These are phyloP conservation scores for Russula compacta DNA, from an alignment of 768 basidiomycete species.

Conservation along the genomic window DNA sequence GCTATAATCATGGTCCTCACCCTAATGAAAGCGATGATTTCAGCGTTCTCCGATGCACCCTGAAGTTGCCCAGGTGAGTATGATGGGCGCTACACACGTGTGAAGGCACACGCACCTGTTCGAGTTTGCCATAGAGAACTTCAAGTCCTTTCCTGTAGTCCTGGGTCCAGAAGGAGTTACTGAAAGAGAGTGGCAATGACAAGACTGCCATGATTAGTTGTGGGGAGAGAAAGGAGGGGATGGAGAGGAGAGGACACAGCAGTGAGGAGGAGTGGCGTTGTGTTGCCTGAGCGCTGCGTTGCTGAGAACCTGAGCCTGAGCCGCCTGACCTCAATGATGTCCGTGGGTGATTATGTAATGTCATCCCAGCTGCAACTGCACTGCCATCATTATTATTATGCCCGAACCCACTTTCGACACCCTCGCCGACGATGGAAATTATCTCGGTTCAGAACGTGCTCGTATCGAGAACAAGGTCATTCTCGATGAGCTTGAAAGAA, in stretches of 20 bases:
- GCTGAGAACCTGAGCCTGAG: no score
- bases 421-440: slow-evolving; percentile 70
- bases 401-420: slow-evolving; percentile 69
- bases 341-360: slow-evolving; percentile 4
- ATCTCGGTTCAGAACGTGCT: slow-evolving; percentile 64
- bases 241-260: neutral
- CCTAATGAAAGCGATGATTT: slow-evolving; percentile 74
- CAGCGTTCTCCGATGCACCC: slow-evolving; percentile 78
- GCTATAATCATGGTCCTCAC: slow-evolving; percentile 39
- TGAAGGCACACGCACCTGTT: slow-evolving; percentile 45
- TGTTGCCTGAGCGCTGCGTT: no score
- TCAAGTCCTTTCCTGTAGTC: slow-evolving; percentile 82
- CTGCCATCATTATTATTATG: slow-evolving; percentile 44
- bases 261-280: no score
- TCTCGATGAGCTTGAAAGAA: slow-evolving; percentile 92
- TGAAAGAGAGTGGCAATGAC: slow-evolving; percentile 81
- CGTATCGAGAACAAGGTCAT: slow-evolving; percentile 77
- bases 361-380: no score
- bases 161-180: slow-evolving; percentile 92
- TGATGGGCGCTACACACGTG: neutral
- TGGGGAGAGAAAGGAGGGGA: neutral
- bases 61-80: slow-evolving; percentile 28
- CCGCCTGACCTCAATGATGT: neutral
- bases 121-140: slow-evolving; percentile 63
- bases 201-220: slow-evolving; percentile 66